Conservation (phyloP, 2,329 filamentous ascomycete genomes). For the Rasamsonia emersonii region DNA sequence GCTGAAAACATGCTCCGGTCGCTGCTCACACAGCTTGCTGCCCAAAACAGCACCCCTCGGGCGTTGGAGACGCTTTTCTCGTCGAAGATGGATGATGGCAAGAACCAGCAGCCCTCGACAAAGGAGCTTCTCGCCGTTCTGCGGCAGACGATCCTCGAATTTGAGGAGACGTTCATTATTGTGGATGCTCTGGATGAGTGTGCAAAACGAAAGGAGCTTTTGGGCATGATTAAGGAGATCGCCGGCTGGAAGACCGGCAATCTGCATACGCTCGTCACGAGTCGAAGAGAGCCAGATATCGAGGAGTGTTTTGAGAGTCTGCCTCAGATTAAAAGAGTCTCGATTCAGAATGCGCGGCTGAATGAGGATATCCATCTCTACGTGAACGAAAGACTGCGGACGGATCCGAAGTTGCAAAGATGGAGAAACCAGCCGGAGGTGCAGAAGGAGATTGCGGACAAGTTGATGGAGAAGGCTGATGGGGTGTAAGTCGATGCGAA, state of each 20-base stretch:
- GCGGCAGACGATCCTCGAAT: slow-evolving; percentile 17
- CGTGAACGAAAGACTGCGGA: slow-evolving; percentile 8
- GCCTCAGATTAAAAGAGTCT: slow-evolving; percentile 4
- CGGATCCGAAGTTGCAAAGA: slow-evolving; percentile 6
- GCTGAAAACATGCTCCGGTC: slow-evolving; percentile 28
- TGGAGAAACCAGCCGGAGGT: slow-evolving; percentile 6
- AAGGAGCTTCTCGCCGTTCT: slow-evolving; percentile 15
- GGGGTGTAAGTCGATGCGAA: slow-evolving; percentile 12
- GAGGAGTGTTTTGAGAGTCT: slow-evolving; percentile 6
- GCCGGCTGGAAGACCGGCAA: slow-evolving; percentile 1
- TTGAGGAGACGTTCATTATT: slow-evolving; percentile 10
- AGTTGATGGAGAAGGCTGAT: slow-evolving; percentile 18
- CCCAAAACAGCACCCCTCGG: background rate
- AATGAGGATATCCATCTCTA: slow-evolving; percentile 11
- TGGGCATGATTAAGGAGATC: slow-evolving; percentile 5
- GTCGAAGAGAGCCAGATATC: slow-evolving; percentile 10
- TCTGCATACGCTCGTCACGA: slow-evolving; percentile 10
- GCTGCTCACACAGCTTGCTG: slow-evolving; percentile 26
- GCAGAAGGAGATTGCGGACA: slow-evolving; percentile 7
- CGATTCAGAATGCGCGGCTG: slow-evolving; percentile 7
- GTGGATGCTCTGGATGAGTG: slow-evolving; percentile 15
- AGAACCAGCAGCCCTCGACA: slow-evolving; percentile 15
- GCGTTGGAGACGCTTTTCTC: slow-evolving; percentile 12
- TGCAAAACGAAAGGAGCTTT: slow-evolving; percentile 7
- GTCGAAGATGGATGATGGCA: slow-evolving; percentile 14